These are phyloP conservation scores for Pestalotiopsis sp. DNA, from an alignment of 2,329 filamentous ascomycete genomes.

Conservation along the genomic window DNA sequence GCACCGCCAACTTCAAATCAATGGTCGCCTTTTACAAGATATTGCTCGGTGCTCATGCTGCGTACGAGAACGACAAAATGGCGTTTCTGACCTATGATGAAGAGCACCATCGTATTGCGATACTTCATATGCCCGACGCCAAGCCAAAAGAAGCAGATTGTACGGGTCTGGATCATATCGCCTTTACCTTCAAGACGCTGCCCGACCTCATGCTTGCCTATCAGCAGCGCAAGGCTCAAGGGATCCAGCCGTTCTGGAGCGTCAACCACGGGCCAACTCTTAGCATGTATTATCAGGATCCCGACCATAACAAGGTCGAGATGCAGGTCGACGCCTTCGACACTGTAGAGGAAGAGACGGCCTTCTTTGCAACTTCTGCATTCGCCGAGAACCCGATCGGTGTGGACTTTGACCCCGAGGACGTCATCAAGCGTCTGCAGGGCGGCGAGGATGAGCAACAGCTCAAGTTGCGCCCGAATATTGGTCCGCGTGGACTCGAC, in stretches of 20 bases:
- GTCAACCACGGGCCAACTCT: slow-evolving; percentile 51
- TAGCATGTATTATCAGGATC: slow-evolving; percentile 51
- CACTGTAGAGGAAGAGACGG: slow-evolving; percentile 36
- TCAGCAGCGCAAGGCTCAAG: slow-evolving; percentile 34
- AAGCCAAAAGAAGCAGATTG: slow-evolving; percentile 19
- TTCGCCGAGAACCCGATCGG: slow-evolving; percentile 47
- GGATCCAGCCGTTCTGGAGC: slow-evolving; percentile 43
- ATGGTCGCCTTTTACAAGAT: slow-evolving; percentile 13
- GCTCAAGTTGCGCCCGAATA: slow-evolving; percentile 24
- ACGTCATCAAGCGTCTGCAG: slow-evolving; percentile 32
- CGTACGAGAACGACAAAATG: slow-evolving; percentile 16
- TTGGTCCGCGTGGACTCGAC: background rate
- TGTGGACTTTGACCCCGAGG: slow-evolving; percentile 46
- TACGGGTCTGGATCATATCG: slow-evolving; percentile 43
- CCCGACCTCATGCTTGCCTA: slow-evolving; percentile 39
- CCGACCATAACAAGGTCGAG: slow-evolving; percentile 51
- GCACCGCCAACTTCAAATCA: background rate
- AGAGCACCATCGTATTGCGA: slow-evolving; percentile 50
- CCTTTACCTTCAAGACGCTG: slow-evolving; percentile 41
- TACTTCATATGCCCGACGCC: slow-evolving; percentile 32
- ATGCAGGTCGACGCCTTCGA: slow-evolving; percentile 48
- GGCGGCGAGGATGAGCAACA: slow-evolving; percentile 26
- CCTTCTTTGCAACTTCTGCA: slow-evolving; percentile 39
- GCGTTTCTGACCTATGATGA: slow-evolving; percentile 42
- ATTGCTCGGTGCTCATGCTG: slow-evolving; percentile 4